Percentiles rank a stretch among this genome's conserved stretches.
phyloP scores from a whole-genome alignment of 2,329 filamentous ascomycete genomes.

The Paramyrothecium roridum region DNA sequence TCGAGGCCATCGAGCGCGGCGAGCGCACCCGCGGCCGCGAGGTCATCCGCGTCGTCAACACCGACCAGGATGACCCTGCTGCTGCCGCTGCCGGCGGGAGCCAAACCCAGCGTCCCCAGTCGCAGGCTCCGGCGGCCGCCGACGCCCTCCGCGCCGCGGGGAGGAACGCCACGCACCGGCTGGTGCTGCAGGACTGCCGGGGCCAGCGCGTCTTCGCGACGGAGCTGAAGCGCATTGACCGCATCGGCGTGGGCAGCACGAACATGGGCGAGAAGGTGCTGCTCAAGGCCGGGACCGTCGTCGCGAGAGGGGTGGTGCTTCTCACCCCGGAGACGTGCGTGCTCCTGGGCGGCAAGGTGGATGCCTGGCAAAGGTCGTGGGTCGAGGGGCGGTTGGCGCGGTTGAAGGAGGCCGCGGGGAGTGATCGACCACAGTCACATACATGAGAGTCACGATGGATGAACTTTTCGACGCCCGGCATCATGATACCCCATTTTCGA shows the following conservation, averaged over 20 bases:
- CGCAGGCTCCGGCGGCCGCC: slow-evolving; percentile 9
- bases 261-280: slow-evolving; percentile 80
- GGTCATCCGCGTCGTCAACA: slow-evolving; percentile 65
- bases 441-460: background rate
- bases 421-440: slow-evolving; percentile 12
- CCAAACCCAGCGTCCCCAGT: slow-evolving; percentile 10
- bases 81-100: slow-evolving; percentile 41
- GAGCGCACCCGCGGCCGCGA: slow-evolving; percentile 75
- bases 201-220: slow-evolving; percentile 69
- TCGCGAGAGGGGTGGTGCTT: slow-evolving; percentile 76
- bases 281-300: slow-evolving; percentile 59
- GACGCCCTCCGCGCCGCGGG: slow-evolving; percentile 18
- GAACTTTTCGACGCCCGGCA: too few relatives aligned
- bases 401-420: slow-evolving; percentile 59
- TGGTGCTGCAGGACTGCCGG: slow-evolving; percentile 76
- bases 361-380: slow-evolving; percentile 78
- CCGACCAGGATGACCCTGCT: slow-evolving; percentile 44
- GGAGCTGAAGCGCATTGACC: slow-evolving; percentile 65
- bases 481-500: slow-evolving; percentile 13
- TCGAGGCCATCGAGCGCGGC: slow-evolving; percentile 70
- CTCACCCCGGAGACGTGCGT: slow-evolving; percentile 66
- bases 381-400: slow-evolving; percentile 65
- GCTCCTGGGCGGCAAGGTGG: slow-evolving; percentile 86
- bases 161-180: slow-evolving; percentile 65
- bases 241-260: slow-evolving; percentile 61